phyloP scores from a whole-genome alignment of 139 green algal species.

The Haematococcus sp. region DNA sequence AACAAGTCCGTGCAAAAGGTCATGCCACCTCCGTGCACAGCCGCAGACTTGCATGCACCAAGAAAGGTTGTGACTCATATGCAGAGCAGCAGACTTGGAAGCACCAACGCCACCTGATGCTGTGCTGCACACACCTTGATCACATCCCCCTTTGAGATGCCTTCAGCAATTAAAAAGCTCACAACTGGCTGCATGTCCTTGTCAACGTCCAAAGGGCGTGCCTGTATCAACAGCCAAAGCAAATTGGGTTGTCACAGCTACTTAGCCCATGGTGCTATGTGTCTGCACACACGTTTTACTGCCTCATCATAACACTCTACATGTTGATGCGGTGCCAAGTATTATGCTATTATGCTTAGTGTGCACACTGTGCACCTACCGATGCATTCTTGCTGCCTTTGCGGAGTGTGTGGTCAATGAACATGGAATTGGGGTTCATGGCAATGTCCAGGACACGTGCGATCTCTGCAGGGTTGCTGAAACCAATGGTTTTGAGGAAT shows the following conservation, averaged over 20 bases:
- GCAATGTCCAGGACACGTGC: slow-evolving; percentile 64
- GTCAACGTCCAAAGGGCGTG: slow-evolving; percentile 52
- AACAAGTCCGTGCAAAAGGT: too few species aligned
- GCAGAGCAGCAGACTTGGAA: too few species aligned
- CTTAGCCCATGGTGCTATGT: too few species aligned
- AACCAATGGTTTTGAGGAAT: slow-evolving; percentile 18
- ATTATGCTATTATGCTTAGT: too few species aligned
- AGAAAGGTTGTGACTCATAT: too few species aligned
- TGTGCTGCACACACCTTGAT: slow-evolving; percentile 26
- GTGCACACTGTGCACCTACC: slow-evolving; percentile 26
- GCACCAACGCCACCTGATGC: too few species aligned
- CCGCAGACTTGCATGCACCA: too few species aligned
- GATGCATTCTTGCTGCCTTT: slow-evolving; percentile 31
- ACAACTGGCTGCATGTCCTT: slow-evolving; percentile 64
- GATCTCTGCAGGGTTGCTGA: slow-evolving; percentile 60
- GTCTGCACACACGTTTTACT: too few species aligned
- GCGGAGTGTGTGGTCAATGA: slow-evolving; percentile 33
- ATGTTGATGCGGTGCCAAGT: too few species aligned
- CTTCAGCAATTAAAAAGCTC: slow-evolving; percentile 39
- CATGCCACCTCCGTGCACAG: too few species aligned
- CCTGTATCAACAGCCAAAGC: slow-evolving; percentile 22
- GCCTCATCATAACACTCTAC: too few species aligned
- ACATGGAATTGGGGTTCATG: slow-evolving; percentile 82
- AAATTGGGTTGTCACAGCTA: too few species aligned
- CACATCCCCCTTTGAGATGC: slow-evolving; percentile 37